Evolutionary conservation across 106 monocot species (phyloP), one percentile per base, ranked within the genome.

Genomic region (Allium cepa): DNA sequence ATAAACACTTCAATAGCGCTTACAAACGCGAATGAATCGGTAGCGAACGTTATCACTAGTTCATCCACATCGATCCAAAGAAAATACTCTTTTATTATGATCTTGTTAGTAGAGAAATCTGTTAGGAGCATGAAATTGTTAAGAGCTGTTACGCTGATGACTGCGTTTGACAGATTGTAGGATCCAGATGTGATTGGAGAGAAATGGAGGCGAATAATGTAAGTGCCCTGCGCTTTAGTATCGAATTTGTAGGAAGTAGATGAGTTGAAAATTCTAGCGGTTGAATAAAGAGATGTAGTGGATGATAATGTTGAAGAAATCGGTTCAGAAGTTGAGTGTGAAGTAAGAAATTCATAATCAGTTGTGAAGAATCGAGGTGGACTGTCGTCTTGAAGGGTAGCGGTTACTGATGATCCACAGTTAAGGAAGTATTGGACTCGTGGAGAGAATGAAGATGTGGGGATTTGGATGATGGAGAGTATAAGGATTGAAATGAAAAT

Each of bases 161-260:
- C 17, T 61, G 84, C 81, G 57, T 70, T 17, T 61, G 84, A 72
- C 69, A 84, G 77, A 66, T 68, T 57, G 47, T 51, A 0, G 22
- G 66, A 50, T 8, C 2, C 9, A 8, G 46, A 12, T 8, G 17
- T 0, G 51, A 82, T 77, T 51, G 83, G 72, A 72, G 71, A 50
- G 74, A 91, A 87, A 65, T 87, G 87, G 75, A 87, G 84, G 72
- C 90, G 83, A 75, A 87, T 67, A 60, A 86, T 65, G 70, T 83
- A 68, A 26, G 72, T 60, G 8, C 64, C 68, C 9, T 58, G 18
- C 50, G 65, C 14, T 9, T 17, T 18, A 48, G 71, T 9, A 3
- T 4, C 2, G 68, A 87, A 77, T 0, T 11, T 3, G 79, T 91
- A 91, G 52, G 80, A 62, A 52, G 76, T 66, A 8, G 11, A 1